These are phyloP conservation scores for Gonium pectorale DNA, from an alignment of 139 green algal species.

Conservation along the genomic window DNA sequence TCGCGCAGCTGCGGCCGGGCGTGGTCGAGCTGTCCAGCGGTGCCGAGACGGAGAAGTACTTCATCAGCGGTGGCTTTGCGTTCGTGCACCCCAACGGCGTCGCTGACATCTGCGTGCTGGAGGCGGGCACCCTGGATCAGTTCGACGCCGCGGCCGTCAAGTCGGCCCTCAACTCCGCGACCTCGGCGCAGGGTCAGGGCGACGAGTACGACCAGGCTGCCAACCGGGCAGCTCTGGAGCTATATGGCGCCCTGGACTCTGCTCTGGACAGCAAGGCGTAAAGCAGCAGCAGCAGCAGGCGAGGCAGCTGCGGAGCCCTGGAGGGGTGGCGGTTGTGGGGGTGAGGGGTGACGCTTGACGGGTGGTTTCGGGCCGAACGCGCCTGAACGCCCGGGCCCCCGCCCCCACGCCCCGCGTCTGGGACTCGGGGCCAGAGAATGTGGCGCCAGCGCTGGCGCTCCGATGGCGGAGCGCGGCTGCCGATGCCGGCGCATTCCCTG, in stretches of 20 bases:
- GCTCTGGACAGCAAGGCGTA: constrained; percentile 67
- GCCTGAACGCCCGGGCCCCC: no score
- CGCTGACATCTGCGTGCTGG: constrained; percentile 68
- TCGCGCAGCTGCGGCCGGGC: constrained; percentile 69
- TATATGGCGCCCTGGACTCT: constrained; percentile 64
- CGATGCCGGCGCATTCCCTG: no score
- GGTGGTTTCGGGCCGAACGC: no score
- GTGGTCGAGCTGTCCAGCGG: constrained; percentile 67
- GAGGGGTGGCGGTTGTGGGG: no score
- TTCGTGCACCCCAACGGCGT: constrained; percentile 72
- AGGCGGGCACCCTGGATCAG: constrained; percentile 66
- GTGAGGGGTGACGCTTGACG: no score
- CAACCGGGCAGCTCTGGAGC: constrained; percentile 65
- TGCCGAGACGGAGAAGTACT: constrained; percentile 68
- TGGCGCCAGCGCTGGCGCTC: no score
- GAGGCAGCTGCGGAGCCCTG: no score
- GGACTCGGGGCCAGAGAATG: no score
- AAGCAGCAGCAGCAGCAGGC: no score
- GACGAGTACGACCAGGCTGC: constrained; percentile 70
- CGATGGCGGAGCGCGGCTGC: no score
- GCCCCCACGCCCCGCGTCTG: no score
- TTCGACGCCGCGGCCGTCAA: constrained; percentile 69
- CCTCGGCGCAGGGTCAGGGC: constrained; percentile 43
- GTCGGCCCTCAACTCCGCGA: constrained; percentile 50
- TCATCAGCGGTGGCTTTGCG: constrained; percentile 71